Conservation (phyloP, 192 early-diverging fungal species). For the Coemansia interrupta region DNA sequence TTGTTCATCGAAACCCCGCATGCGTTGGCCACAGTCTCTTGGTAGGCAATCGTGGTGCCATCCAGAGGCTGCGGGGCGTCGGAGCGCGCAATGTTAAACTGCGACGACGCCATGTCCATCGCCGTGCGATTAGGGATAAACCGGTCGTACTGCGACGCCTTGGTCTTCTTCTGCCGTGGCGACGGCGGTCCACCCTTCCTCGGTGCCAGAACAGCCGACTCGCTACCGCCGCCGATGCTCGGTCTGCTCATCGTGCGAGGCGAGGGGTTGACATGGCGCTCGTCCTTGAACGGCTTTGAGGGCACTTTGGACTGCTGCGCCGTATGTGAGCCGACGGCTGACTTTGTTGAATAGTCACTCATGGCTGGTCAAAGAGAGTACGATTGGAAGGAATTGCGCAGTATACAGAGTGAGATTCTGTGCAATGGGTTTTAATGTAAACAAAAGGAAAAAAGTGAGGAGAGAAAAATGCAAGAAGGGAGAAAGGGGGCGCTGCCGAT, state of each 20-base stretch:
- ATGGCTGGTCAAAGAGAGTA: slow-evolving; percentile 4
- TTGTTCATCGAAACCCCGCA: slow-evolving; percentile 75
- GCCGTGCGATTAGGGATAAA: slow-evolving; percentile 81
- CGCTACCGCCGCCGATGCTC: neutral
- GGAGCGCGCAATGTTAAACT: slow-evolving; percentile 62
- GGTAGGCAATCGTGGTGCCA: slow-evolving; percentile 59
- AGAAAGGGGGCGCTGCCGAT: neutral
- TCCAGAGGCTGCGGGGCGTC: slow-evolving; percentile 47
- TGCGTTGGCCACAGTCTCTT: slow-evolving; percentile 76
- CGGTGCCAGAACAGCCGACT: neutral
- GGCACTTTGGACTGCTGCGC: slow-evolving; percentile 10
- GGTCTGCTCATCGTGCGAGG: slow-evolving; percentile 29
- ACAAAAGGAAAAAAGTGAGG: slow-evolving; percentile 4
- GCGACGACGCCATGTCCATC: slow-evolving; percentile 65
- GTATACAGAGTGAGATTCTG: neutral
- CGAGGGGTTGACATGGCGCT: slow-evolving; percentile 20
- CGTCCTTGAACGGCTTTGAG: slow-evolving; percentile 19
- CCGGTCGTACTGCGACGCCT: slow-evolving; percentile 67
- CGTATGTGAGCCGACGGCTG: slow-evolving; percentile 12
- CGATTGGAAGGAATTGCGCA: neutral
- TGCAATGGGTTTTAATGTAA: neutral
- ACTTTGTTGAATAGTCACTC: slow-evolving; percentile 22
- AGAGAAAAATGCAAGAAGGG: neutral
- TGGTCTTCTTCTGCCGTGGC: slow-evolving; percentile 32
- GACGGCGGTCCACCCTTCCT: slow-evolving; percentile 18